Base-by-base conservation (phyloP, 441 rosid species). In the Aleurites moluccanus region DNA sequence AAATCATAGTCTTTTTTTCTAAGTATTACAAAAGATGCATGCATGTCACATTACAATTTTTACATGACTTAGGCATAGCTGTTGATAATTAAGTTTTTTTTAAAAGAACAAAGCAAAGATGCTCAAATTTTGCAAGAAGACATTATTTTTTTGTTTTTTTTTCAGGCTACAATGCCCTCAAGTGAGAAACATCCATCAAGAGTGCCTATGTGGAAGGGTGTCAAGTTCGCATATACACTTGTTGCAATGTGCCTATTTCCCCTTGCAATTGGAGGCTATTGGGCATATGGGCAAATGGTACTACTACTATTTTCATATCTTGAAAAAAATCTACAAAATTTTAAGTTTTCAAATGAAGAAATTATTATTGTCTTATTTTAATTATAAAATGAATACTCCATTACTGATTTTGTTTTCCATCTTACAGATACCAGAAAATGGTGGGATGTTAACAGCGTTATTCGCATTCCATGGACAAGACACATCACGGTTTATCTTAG, bases 181-280 rank as follows among this genome's bases (percentile, higher is more conserved):
- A 85, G 91, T 73, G 91, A 91, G 85, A 94, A 90, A 79, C 87
- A 87, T 73, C 97, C 97, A 73, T 89, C 98, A 23, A 77, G 85
- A 5, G 86, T 86, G 66, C 97, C 89, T 2, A 95, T 95, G 99
- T 92, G 97, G 99, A 90, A 73, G 78, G 98, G 98, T 35, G 93
- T 89, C 60, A 80, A 85, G 78, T 59, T 83, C 47, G 88, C 99
- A 10, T 91, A 92, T 75, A 73, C 72, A 3, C n/a, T 90, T 33
- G 64, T 92, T 25, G 93, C 90, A 0, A 63, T 82, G 52, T 90
- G 90, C 74, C 76, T 94, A 38, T 94, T 83, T 83, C 96, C 97
- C 18, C 83, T 94, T 4, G 86, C 96, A 21, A 84, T 91, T 66
- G 92, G 83, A 18, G 93, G 95, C 71, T 94, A 88, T 60, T 92